Conservation (phyloP, 306 rosid species). For the Pyrus communis region DNA sequence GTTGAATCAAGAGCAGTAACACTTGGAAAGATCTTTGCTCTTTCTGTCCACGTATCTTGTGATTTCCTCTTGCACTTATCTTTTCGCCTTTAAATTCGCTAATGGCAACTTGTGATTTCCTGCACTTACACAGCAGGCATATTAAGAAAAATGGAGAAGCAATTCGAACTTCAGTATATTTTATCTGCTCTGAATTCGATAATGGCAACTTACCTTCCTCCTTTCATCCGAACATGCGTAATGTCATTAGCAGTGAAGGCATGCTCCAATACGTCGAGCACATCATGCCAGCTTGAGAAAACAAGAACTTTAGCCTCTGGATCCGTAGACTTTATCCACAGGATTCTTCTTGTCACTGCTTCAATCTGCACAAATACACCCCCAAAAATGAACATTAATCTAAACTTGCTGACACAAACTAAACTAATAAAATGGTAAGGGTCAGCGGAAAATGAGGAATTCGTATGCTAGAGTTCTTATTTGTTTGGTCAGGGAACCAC, state of each 20-base stretch:
- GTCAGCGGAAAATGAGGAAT: not conserved
- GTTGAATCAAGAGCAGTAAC: conserved; percentile 75
- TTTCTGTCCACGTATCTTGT: conserved; percentile 15
- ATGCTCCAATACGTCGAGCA: conserved; percentile 87
- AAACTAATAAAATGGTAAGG: not conserved
- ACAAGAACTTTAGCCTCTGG: conserved; percentile 72
- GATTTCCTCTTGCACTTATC: conserved; percentile 27
- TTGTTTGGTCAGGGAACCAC: not conserved
- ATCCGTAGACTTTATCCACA: conserved; percentile 77
- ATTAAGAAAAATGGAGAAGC: conserved; percentile 3
- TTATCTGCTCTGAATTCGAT: not conserved
- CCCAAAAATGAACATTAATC: conserved; percentile 1
- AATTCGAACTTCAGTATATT: not conserved
- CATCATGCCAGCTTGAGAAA: conserved; percentile 96
- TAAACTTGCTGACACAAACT: not conserved
- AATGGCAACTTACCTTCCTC: conserved; percentile 68
- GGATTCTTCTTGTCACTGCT: conserved; percentile 81
- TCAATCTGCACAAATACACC: conserved; percentile 54
- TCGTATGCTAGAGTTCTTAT: not conserved
- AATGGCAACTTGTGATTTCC: conserved; percentile 78
- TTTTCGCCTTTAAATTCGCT: conserved; percentile 71
- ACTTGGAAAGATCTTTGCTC: conserved; percentile 52
- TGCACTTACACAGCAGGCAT: conserved; percentile 32
- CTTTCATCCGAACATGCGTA: conserved; percentile 73
- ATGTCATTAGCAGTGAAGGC: conserved; percentile 66